Conservation (phyloP, 1,284 basidiomycete genomes). For the Pyrrhoderma noxium region DNA sequence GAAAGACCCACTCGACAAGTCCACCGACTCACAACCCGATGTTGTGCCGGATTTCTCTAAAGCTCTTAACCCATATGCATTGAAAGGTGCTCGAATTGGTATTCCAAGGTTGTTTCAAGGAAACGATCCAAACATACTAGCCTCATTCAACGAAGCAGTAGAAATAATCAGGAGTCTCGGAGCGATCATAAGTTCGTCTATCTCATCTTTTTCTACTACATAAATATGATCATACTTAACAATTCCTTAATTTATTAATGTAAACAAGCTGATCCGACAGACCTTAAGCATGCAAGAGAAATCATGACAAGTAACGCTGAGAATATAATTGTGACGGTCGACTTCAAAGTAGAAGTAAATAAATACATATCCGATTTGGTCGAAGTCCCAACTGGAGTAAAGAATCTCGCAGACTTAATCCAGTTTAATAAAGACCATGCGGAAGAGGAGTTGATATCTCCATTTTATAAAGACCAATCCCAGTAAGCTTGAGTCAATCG, state of each 20-base stretch:
- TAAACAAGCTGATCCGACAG: slow-evolving; percentile 32
- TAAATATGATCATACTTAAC: too few relatives aligned
- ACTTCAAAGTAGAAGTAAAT: slow-evolving; percentile 38
- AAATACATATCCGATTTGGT: slow-evolving; percentile 29
- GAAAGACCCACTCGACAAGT: slow-evolving; percentile 37
- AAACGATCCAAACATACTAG: slow-evolving; percentile 23
- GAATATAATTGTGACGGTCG: slow-evolving; percentile 29
- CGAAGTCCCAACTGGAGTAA: slow-evolving; percentile 32
- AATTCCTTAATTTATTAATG: too few relatives aligned
- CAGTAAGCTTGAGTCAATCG: slow-evolving; percentile 26
- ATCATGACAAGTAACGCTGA: slow-evolving; percentile 28
- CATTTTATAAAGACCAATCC: slow-evolving; percentile 35
- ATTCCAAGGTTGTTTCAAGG: slow-evolving; percentile 30
- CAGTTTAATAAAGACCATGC: slow-evolving; percentile 37
- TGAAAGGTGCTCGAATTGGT: slow-evolving; percentile 35
- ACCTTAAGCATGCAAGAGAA: slow-evolving; percentile 32
- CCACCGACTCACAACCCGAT: slow-evolving; percentile 35
- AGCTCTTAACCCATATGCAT: slow-evolving; percentile 30
- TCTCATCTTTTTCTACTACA: neutral
- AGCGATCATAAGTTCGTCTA: slow-evolving; percentile 28
- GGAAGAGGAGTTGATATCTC: slow-evolving; percentile 33
- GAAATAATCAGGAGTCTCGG: slow-evolving; percentile 32
- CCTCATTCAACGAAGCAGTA: slow-evolving; percentile 33
- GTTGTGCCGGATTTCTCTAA: slow-evolving; percentile 32
- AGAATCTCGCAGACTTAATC: slow-evolving; percentile 35